Evolutionary conservation across 2,329 filamentous ascomycete species (phyloP).

Genomic region (Pseudogymnoascus sp.): DNA sequence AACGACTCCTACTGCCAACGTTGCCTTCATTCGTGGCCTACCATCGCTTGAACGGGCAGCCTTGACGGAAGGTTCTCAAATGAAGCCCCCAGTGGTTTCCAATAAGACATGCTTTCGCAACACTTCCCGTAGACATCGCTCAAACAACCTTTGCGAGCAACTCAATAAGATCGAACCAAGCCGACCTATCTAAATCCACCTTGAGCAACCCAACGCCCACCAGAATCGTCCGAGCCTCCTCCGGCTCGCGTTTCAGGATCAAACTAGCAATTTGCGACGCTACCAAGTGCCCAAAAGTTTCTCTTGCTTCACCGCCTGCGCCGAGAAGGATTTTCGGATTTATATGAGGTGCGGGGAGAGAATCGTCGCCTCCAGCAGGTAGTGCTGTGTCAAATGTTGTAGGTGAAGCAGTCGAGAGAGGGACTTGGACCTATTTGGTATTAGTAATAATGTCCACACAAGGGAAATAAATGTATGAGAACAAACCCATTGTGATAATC

Average conservation of each 20-base stretch:
- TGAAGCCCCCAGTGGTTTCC: neutral
- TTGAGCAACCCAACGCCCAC: constrained; percentile 54
- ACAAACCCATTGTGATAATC: constrained; percentile 84
- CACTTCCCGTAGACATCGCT: neutral
- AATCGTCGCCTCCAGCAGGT: constrained; percentile 27
- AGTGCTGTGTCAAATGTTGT: constrained; percentile 50
- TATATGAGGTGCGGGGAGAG: constrained; percentile 70
- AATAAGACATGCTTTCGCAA: neutral
- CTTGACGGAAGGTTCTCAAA: neutral
- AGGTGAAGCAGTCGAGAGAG: constrained; percentile 62
- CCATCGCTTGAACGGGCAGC: neutral
- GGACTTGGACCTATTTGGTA: constrained; percentile 62
- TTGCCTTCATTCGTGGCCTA: neutral
- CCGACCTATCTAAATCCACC: constrained; percentile 40
- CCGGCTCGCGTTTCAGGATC: constrained; percentile 63
- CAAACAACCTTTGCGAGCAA: constrained; percentile 48
- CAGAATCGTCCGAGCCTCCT: constrained; percentile 55
- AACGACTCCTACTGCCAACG: neutral
- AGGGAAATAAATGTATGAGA: constrained; percentile 12
- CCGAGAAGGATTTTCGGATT: constrained; percentile 84
- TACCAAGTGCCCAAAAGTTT: constrained; percentile 80
- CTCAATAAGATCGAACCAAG: constrained; percentile 60
- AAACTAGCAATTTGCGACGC: constrained; percentile 83
- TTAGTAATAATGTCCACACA: constrained; percentile 22
- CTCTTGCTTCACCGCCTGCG: constrained; percentile 69